These are phyloP conservation scores for Calonectria leucothoes DNA, from an alignment of 2,329 filamentous ascomycete genomes.

Conservation along the genomic window DNA sequence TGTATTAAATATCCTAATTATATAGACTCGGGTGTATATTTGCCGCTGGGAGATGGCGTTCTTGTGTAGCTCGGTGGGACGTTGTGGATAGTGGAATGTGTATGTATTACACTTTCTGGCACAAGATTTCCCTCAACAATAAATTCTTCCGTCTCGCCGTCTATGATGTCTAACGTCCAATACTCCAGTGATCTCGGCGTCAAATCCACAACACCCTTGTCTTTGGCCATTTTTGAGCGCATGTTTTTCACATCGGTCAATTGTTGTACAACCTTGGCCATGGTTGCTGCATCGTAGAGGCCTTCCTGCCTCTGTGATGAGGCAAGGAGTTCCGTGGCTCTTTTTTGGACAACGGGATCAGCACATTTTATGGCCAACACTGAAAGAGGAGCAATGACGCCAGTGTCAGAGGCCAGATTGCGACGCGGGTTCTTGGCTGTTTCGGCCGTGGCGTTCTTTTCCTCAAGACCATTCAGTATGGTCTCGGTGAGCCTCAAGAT, in stretches of 20 bases:
- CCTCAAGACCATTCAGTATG: slow-evolving; percentile 1
- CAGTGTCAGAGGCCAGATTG: slow-evolving; percentile 31
- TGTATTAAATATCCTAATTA: background rate
- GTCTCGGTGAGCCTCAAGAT: slow-evolving; percentile 17
- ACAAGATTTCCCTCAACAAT: background rate
- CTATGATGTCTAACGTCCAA: slow-evolving; percentile 16
- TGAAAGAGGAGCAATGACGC: slow-evolving; percentile 29
- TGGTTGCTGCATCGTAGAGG: slow-evolving; percentile 26
- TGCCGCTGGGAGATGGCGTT: background rate
- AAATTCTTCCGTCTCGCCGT: background rate
- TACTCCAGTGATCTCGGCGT: slow-evolving; percentile 10
- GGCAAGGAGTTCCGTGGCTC: slow-evolving; percentile 21
- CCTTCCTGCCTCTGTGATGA: slow-evolving; percentile 27
- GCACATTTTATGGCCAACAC: slow-evolving; percentile 31
- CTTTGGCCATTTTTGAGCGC: background rate
- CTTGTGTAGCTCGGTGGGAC: background rate
- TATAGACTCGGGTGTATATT: background rate
- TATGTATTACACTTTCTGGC: background rate
- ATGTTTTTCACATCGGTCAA: slow-evolving; percentile 9
- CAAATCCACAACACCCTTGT: background rate
- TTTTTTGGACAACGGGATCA: slow-evolving; percentile 14
- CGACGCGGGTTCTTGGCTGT: slow-evolving; percentile 22
- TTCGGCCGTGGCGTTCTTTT: slow-evolving; percentile 4
- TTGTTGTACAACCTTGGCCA: slow-evolving; percentile 14
- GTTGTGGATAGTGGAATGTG: background rate